Evolutionary conservation across 306 rosid genomes (phyloP).

Genomic region (Senna siamea): DNA sequence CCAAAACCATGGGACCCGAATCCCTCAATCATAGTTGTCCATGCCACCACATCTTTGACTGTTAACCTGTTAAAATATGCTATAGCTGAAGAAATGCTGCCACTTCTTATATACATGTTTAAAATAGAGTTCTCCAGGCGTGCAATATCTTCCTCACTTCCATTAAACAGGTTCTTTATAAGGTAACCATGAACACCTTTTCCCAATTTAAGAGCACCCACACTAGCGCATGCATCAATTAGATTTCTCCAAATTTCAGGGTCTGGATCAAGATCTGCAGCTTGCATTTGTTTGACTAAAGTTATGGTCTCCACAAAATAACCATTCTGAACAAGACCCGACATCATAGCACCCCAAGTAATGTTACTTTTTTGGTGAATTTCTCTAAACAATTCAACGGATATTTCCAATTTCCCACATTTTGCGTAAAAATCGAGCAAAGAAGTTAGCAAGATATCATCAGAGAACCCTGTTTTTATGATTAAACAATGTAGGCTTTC

Average conservation of each 20-base stretch:
- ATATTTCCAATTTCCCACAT: slow-evolving; percentile 48
- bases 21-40: slow-evolving; percentile 71
- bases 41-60: slow-evolving; percentile 56
- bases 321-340: slow-evolving; percentile 59
- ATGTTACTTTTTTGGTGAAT: slow-evolving; percentile 44
- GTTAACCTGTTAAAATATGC: slow-evolving; percentile 43
- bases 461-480: slow-evolving; percentile 54
- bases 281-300: slow-evolving; percentile 54
- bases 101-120: slow-evolving; percentile 62
- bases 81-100: slow-evolving; percentile 51
- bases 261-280: slow-evolving; percentile 34
- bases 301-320: slow-evolving; percentile 45
- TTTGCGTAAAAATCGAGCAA: slow-evolving; percentile 60
- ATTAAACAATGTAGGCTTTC: slow-evolving; percentile 48
- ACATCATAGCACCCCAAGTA: slow-evolving; percentile 61
- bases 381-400: slow-evolving; percentile 47
- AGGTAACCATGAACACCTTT: slow-evolving; percentile 53
- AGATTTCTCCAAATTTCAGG: slow-evolving; percentile 53
- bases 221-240: slow-evolving; percentile 57
- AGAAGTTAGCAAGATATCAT: slow-evolving; percentile 52
- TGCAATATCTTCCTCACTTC: slow-evolving; percentile 11
- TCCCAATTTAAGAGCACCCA: slow-evolving; percentile 61
- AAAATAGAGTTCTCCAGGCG: slow-evolving; percentile 56
- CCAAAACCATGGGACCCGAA: slow-evolving; percentile 62
- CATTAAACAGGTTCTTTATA: slow-evolving; percentile 37